Base-by-base conservation (phyloP, 352 stramenopile genomes). In the Pythium coloratum region DNA sequence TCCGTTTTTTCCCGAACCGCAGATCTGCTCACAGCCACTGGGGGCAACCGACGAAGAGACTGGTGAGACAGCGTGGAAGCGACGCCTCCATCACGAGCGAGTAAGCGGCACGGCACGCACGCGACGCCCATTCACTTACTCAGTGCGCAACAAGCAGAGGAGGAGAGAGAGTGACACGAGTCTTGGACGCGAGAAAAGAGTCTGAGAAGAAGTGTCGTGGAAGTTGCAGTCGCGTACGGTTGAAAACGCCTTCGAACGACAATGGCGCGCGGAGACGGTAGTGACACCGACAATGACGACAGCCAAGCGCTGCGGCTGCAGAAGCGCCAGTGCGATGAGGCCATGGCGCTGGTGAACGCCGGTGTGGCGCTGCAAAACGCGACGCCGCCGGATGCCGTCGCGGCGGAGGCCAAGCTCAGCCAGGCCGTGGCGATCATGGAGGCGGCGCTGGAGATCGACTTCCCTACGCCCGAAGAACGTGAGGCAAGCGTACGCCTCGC, bases 311-410 rank as follows among this genome's bases (percentile, higher is more conserved):
- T 95, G 55, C 69, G 76, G 32, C 79, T 81, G 70, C 86, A 95
- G 72, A 90, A 91, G 70, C 79, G 85, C 56, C 71, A 93, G 51
- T 94, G 86, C 64, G 83, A 92, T 70, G 83, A 92, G 49, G 86
- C 66, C 68, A 92, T 92, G 86, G 79, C 81, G 67, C 75, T 94
- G 34, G 86, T 94, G 57, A 94, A 94, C 67, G 82, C 80, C 42
- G 83, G 86, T 51, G 83, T 94, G 68, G 80, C 81, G 55, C 75
- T 92, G 67, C 86, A 94, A 70, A 92, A 92, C 66, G 78, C 78
- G 16, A 80, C 66, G 14, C 84, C 84, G 8, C 81, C 81, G 4
- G 76, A 92, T 59, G 36, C 71, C 14, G 73, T 72, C 0, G 81
- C 73, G 5, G 84, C 86, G 2, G 84, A 92, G 47, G 72, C 70